phyloP scores from a whole-genome alignment of 2,329 filamentous ascomycete genomes.

The Botrytis squamosa region DNA sequence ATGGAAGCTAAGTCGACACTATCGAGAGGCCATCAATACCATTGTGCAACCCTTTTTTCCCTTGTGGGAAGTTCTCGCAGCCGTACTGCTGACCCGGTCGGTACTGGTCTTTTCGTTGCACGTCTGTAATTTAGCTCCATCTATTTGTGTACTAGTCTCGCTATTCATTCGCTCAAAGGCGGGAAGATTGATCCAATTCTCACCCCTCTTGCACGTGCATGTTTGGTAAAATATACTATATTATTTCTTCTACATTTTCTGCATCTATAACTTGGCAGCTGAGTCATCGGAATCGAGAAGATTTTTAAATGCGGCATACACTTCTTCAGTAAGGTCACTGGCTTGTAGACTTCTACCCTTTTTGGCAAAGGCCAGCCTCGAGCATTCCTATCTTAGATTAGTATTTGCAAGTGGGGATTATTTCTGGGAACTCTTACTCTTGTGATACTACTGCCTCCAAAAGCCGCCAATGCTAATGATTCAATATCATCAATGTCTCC shows the following conservation, averaged over 20 bases:
- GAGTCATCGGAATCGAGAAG: slow-evolving; percentile 69
- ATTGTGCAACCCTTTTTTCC: background rate
- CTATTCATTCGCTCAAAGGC: background rate
- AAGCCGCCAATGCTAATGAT: slow-evolving; percentile 75
- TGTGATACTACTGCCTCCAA: slow-evolving; percentile 83
- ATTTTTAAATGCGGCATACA: slow-evolving; percentile 76
- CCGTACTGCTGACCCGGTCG: background rate
- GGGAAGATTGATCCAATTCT: background rate
- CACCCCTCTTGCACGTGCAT: background rate
- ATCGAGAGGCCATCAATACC: background rate
- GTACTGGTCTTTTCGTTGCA: slow-evolving; percentile 20
- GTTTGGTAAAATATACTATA: background rate
- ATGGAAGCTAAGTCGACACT: background rate
- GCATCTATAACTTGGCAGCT: slow-evolving; percentile 32
- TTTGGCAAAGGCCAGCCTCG: slow-evolving; percentile 79
- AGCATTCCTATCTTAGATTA: slow-evolving; percentile 63
- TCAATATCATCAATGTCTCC: slow-evolving; percentile 53
- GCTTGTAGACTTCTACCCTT: slow-evolving; percentile 88
- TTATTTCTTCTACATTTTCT: background rate
- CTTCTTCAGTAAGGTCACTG: slow-evolving; percentile 87
- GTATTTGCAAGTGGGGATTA: slow-evolving; percentile 22
- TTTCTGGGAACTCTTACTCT: slow-evolving; percentile 53
- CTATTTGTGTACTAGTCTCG: slow-evolving; percentile 15
- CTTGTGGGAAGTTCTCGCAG: background rate
- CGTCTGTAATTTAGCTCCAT: slow-evolving; percentile 22